phyloP scores from a whole-genome alignment of 148 eudicot genomes.

The Vaccinium vitisidaea region DNA sequence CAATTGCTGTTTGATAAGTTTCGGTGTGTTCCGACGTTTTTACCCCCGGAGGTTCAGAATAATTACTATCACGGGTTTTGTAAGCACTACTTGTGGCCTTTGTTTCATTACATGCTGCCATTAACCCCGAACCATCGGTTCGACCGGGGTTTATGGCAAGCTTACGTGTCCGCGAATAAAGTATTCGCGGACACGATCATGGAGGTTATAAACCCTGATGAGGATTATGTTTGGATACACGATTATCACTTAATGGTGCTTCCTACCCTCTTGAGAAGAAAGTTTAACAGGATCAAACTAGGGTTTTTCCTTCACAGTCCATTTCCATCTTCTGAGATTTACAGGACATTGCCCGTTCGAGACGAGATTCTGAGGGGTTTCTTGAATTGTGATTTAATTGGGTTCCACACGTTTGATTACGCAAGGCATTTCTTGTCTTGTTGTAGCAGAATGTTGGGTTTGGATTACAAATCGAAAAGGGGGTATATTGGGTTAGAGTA shows the following conservation, averaged over 20 bases:
- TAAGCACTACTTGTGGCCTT: slow-evolving; percentile 80
- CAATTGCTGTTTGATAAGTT: slow-evolving; percentile 42
- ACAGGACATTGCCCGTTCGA: slow-evolving; percentile 69
- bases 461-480: slow-evolving; percentile 74
- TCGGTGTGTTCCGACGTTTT: slow-evolving; percentile 67
- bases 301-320: slow-evolving; percentile 83
- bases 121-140: slow-evolving; percentile 48
- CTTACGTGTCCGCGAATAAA: slow-evolving; percentile 76
- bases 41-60: slow-evolving; percentile 44
- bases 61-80: slow-evolving; percentile 81
- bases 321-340: slow-evolving; percentile 83
- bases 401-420: slow-evolving; percentile 90
- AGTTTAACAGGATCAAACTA: slow-evolving; percentile 50
- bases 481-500: slow-evolving; percentile 83
- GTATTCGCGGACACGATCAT: slow-evolving; percentile 59
- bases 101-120: slow-evolving; percentile 79
- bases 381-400: slow-evolving; percentile 75
- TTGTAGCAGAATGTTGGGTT: slow-evolving; percentile 82
- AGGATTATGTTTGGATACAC: slow-evolving; percentile 80
- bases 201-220: slow-evolving; percentile 62
- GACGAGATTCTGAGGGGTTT: slow-evolving; percentile 71
- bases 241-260: slow-evolving; percentile 89
- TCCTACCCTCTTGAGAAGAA: slow-evolving; percentile 65
- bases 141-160: slow-evolving; percentile 56
- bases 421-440: slow-evolving; percentile 83